These are phyloP conservation scores for Takakia lepidozioides DNA, from an alignment of 225 moss, liverwort and hornwort genomes.

Conservation along the genomic window DNA sequence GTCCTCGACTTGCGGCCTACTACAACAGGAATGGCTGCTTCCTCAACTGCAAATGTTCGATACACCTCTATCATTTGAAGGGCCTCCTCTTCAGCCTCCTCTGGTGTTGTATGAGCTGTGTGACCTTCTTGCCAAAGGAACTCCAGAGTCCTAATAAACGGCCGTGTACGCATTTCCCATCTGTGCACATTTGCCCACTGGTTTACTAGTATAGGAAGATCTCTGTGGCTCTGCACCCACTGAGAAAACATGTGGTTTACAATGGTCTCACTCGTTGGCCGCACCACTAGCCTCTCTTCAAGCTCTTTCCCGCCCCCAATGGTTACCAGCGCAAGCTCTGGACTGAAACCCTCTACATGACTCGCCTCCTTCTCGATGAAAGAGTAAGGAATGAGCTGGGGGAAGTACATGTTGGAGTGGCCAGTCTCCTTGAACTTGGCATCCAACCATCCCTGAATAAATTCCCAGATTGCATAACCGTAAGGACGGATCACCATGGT, in stretches of 20 bases:
- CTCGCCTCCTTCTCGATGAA: constrained; percentile 99
- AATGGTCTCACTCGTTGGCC: constrained; percentile 95
- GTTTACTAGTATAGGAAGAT: constrained; percentile 85
- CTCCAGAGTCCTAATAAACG: constrained; percentile 86
- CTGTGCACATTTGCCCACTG: constrained; percentile 91
- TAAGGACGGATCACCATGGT: constrained; percentile 98
- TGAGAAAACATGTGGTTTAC: constrained; percentile 98
- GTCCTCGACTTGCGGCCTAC: constrained; percentile 79
- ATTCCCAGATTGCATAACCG: constrained; percentile 97
- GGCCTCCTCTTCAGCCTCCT: constrained; percentile 92
- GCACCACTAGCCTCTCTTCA: constrained; percentile 90
- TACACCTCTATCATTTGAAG: constrained; percentile 83
- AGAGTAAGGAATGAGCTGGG: constrained; percentile 97
- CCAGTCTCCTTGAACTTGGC: constrained; percentile 87
- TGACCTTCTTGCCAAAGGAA: constrained; percentile 99
- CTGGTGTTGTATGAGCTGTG: constrained; percentile 66
- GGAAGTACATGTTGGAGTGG: constrained; percentile 95
- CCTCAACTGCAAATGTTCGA: constrained; percentile 62
- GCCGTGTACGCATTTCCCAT: constrained; percentile 96
- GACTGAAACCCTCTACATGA: constrained; percentile 98
- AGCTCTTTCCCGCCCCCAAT: constrained; percentile 98
- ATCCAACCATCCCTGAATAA: constrained; percentile 89
- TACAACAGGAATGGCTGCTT: constrained; percentile 90
- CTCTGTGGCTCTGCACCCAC: constrained; percentile 94
- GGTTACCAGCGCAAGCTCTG: constrained; percentile 94